Base-by-base conservation (phyloP, 345 rosid species). In the Draba incana region DNA sequence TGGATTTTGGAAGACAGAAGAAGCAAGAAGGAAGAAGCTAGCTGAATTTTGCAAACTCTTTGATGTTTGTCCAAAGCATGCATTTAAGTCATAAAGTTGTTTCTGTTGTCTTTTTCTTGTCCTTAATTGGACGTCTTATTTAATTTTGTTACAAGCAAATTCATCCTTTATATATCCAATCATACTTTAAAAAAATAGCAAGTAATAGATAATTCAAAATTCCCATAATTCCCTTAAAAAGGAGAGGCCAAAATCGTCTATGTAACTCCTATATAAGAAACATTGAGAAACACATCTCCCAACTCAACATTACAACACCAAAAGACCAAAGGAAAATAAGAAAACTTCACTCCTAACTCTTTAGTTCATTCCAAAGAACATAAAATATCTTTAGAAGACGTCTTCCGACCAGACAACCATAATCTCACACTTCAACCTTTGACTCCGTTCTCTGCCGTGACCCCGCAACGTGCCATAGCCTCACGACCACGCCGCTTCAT, bases 1-100 rank as follows among this genome's bases (percentile, higher is more conserved):
- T 64, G 53, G 44, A n/a, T 8, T 57, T 72, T 39, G 64, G 47
- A 30, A 0, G 20, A 20, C 20, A 1, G 20, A 20, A 62, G 68
- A 44, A 51, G n/a, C 41, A 64, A 48, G 59, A 38, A 57, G 15
- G 11, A 47, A 57, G 27, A 37, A 25, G 64, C 10, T 27, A 37
- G 64, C 13, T 64, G 37, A 48, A 39, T 65, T 41, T 38, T 47
- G 59, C 49, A 49, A 57, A 42, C 8, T 65, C 66, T 56, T 48
- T 49, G n/a, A 23, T 20, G 62, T 47, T 39, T 49, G 62, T 58
- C 48, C 60, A 50, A 66, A 58, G 50, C 33, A 50, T 50, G 54
- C 71, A 73, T 66, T 73, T 24, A 73, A 49, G 43, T 66, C 67
- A 66, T 10, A 66, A 73, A 73, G 71, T 51, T 73, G 20, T 27